Base-by-base conservation (phyloP, 306 rosid genomes). In the Rosa rugosa region DNA sequence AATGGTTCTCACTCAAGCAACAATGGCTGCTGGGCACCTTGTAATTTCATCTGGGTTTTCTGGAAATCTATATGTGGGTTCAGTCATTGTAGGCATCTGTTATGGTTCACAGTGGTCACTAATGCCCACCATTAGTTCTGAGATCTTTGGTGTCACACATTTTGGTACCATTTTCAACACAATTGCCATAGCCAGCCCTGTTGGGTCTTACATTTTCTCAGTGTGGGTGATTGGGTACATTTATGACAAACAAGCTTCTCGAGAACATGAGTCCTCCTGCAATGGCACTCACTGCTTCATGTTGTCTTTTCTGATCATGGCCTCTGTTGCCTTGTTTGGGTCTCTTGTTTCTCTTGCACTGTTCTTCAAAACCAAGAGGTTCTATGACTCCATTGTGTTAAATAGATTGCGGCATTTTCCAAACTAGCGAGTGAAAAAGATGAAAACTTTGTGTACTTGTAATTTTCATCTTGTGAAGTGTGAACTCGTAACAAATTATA, bases 61-160 rank as follows among this genome's bases (percentile, higher is more conserved):
- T 7, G 97, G 95, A 65, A 92, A 81, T 85, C 80, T 94, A 50
- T 94, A 87, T 47, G 38, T 88, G 73, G 97, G 99, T 82, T 92
- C 97, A 40, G 80, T 91, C 44, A 69, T 92, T 51, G 92, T 95
- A 57, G 99, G 99, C 16, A 87, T 95, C 72, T 86, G 93, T 76
- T 91, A 92, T 77, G 99, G 99, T 62, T 88, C 98, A 53, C 83
- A 94, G 51, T 94, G 97, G 99, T 89, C 95, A n/a, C 84, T 94
- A 54, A 92, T 92, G 98, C 99, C 98, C 47, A 90, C 94, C 62
- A 87, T 95, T 77, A 88, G 94, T 69, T 87, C 93, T 13, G 99
- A 95, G 69, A 84, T 92, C 50, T 91, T 91, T 85, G 99, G 99
- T 14, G 85, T 93, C 4, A 80, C 70, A 82, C 97, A 95, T 66